These are phyloP conservation scores for Candida yuanshanica DNA, from an alignment of 805 yeast genomes.

Conservation along the genomic window DNA sequence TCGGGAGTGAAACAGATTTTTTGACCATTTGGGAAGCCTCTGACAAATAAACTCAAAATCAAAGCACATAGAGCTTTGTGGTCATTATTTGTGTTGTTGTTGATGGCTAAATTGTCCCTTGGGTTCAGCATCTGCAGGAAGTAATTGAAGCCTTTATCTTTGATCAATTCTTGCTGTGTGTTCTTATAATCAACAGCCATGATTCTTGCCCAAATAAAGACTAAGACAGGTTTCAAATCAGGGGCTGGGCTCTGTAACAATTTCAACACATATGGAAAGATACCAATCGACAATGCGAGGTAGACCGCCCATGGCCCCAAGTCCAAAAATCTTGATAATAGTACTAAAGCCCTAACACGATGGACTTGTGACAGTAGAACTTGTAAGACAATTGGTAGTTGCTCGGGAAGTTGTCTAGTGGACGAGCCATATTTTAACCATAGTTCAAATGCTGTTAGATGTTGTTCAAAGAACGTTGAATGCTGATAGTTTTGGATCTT, in stretches of 20 bases:
- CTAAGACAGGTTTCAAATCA: slow-evolving; percentile 87
- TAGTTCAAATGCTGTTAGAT: slow-evolving; percentile 89
- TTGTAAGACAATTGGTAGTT: slow-evolving; percentile 88
- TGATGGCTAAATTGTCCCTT: slow-evolving; percentile 19
- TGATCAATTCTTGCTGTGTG: slow-evolving; percentile 87
- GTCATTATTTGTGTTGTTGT: slow-evolving; percentile 38
- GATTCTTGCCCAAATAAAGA: slow-evolving; percentile 95
- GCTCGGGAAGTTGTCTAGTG: slow-evolving; percentile 82
- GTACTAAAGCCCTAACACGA: slow-evolving; percentile 78
- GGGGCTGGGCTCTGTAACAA: slow-evolving; percentile 92
- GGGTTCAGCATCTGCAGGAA: slow-evolving; percentile 73
- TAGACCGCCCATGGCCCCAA: slow-evolving; percentile 98
- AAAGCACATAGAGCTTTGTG: slow-evolving; percentile 96
- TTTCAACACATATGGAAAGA: slow-evolving; percentile 90
- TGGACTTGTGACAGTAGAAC: slow-evolving; percentile 92
- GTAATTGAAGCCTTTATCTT: slow-evolving; percentile 86
- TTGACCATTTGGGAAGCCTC: slow-evolving; percentile 77
- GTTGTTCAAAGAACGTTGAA: slow-evolving; percentile 93
- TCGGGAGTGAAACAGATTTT: slow-evolving; percentile 71
- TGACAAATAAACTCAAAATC: slow-evolving; percentile 76
- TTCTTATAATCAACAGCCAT: slow-evolving; percentile 91
- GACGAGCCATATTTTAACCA: slow-evolving; percentile 92
- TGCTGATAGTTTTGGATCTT: slow-evolving; percentile 62
- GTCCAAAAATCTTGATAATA: slow-evolving; percentile 82
- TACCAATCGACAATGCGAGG: slow-evolving; percentile 86